These are phyloP conservation scores for Neurospora intermedia DNA, from an alignment of 495 filamentous ascomycete genomes.

Conservation along the genomic window DNA sequence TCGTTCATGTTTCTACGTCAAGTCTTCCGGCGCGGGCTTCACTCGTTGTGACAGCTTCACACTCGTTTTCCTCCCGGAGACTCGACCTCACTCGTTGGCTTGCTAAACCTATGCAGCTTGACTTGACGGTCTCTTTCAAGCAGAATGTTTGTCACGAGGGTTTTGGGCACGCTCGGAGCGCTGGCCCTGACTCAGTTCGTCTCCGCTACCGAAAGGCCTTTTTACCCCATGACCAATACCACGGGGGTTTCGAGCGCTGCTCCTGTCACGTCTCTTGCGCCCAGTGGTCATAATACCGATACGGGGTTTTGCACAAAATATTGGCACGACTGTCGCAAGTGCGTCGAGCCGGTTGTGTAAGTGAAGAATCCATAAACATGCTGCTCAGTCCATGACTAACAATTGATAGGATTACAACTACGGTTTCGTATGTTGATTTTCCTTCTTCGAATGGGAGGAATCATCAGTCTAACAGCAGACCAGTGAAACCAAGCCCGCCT, in stretches of 20 bases:
- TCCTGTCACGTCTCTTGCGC: not conserved
- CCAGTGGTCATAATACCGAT: not conserved
- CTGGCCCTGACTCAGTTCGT: conserved; percentile 15
- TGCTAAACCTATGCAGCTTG: conserved; percentile 2
- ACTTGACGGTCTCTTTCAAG: conserved; percentile 1
- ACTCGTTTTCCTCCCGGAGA: conserved; percentile 8
- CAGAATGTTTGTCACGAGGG: conserved; percentile 20
- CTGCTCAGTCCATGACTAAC: not conserved
- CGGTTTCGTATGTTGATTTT: not conserved
- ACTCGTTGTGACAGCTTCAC: conserved; percentile 14
- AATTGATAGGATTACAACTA: not conserved
- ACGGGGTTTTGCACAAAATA: not conserved
- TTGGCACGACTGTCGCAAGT: not conserved
- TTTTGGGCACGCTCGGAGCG: conserved; percentile 15
- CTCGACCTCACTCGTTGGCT: conserved; percentile 10
- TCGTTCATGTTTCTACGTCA: conserved; percentile 4
- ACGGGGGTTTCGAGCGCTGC: not conserved
- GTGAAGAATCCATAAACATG: not conserved
- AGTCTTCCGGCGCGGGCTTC: conserved; percentile 9
- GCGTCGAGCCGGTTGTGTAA: not conserved
- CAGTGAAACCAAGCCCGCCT: not conserved
- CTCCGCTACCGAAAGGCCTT: conserved; percentile 4
- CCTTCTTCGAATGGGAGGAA: not conserved
- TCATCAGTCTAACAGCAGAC: not conserved
- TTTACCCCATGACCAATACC: conserved; percentile 8